These are phyloP conservation scores for Annulohypoxylon bovei DNA, from an alignment of 495 filamentous ascomycete genomes.

Conservation along the genomic window DNA sequence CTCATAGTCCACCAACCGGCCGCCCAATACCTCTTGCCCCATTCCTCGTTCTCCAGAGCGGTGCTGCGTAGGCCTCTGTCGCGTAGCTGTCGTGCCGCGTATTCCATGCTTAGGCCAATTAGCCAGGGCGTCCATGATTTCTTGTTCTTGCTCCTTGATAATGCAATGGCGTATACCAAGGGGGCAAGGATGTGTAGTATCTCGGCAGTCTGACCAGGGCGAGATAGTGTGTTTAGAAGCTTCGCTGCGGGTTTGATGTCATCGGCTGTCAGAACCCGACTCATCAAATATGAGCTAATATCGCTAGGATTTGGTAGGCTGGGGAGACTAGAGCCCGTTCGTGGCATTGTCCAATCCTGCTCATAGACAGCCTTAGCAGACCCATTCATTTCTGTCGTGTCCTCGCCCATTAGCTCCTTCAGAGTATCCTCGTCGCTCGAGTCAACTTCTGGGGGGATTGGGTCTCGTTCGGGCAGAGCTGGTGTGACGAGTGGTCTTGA, in stretches of 20 bases:
- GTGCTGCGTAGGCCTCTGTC: slow-evolving; percentile 80
- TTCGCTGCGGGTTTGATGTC: slow-evolving; percentile 91
- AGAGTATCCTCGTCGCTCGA: slow-evolving; percentile 55
- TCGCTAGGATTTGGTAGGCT: slow-evolving; percentile 79
- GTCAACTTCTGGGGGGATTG: slow-evolving; percentile 64
- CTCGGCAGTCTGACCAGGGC: slow-evolving; percentile 79
- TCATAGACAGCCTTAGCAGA: slow-evolving; percentile 46
- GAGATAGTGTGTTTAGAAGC: slow-evolving; percentile 79
- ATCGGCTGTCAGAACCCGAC: slow-evolving; percentile 92
- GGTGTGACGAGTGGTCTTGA: slow-evolving; percentile 85
- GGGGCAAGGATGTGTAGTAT: slow-evolving; percentile 90
- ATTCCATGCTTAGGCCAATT: slow-evolving; percentile 85
- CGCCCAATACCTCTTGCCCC: slow-evolving; percentile 84
- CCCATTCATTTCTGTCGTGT: slow-evolving; percentile 29
- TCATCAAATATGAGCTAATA: slow-evolving; percentile 84
- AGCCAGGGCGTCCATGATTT: slow-evolving; percentile 90
- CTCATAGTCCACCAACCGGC: slow-evolving; percentile 96
- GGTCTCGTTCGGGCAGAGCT: slow-evolving; percentile 85
- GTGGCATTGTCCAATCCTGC: slow-evolving; percentile 90
- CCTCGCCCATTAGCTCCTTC: slow-evolving; percentile 47
- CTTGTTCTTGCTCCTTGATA: slow-evolving; percentile 72
- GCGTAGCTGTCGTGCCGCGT: slow-evolving; percentile 83
- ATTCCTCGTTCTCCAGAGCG: slow-evolving; percentile 86
- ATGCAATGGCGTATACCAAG: slow-evolving; percentile 84
- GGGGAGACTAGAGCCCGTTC: slow-evolving; percentile 86